These are phyloP conservation scores for Bruguiera parviflora DNA, from an alignment of 345 rosid species.

Conservation along the genomic window DNA sequence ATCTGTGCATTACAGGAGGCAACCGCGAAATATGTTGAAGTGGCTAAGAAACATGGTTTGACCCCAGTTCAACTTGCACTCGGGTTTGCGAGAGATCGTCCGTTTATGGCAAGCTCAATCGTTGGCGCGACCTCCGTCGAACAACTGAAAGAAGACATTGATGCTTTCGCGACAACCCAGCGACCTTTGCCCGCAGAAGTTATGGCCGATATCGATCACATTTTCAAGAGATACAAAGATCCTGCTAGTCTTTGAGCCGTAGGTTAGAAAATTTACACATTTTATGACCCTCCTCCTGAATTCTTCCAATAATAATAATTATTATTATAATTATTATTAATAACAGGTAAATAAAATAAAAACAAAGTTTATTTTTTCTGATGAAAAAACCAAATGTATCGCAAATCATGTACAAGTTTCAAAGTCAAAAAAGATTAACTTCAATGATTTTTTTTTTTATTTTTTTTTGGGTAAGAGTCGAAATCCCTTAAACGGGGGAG, in stretches of 20 bases:
- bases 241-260: constrained; percentile 36
- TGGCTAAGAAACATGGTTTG: constrained; percentile 67
- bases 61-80: constrained; percentile 74
- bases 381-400: background rate
- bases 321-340: too few relatives aligned
- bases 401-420: too few relatives aligned
- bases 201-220: constrained; percentile 56
- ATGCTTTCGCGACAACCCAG: constrained; percentile 56
- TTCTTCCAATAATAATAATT: too few relatives aligned
- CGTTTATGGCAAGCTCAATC: constrained; percentile 76
- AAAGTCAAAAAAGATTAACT: too few relatives aligned
- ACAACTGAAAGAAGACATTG: constrained; percentile 80
- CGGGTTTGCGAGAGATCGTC: constrained; percentile 70
- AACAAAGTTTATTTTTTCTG: background rate
- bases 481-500: too few relatives aligned
- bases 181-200: constrained; percentile 62
- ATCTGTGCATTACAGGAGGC: constrained; percentile 67
- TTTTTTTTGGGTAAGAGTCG: too few relatives aligned
- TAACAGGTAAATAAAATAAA: too few relatives aligned
- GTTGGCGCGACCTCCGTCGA: constrained; percentile 72
- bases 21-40: constrained; percentile 55
- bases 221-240: constrained; percentile 67
- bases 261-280: background rate
- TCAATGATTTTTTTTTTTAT: too few relatives aligned
- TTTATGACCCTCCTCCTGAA: background rate